phyloP scores from a whole-genome alignment of 2,329 filamentous ascomycete species.

The Massarina eburnea region DNA sequence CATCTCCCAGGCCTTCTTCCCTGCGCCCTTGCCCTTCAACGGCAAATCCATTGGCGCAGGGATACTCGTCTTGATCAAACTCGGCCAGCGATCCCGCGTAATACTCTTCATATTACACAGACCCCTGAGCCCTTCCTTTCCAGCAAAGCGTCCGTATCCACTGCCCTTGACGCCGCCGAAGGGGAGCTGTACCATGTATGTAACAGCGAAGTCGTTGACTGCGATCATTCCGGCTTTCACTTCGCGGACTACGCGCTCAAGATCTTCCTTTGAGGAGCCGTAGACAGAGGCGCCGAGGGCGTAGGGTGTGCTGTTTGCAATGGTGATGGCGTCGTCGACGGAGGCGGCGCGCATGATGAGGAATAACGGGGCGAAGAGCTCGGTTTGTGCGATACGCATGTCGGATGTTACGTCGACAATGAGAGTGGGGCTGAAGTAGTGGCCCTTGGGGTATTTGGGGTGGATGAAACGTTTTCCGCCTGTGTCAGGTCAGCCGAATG shows the following conservation, averaged over 20 bases:
- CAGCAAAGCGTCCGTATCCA: conserved; percentile 89
- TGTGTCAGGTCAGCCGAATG: not conserved
- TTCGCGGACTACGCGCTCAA: conserved; percentile 65
- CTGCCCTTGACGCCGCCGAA: conserved; percentile 91
- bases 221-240: conserved; percentile 87
- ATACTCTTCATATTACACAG: conserved; percentile 88
- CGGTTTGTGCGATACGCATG: conserved; percentile 86
- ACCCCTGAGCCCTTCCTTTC: conserved; percentile 80
- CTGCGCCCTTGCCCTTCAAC: conserved; percentile 50
- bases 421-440: conserved; percentile 91
- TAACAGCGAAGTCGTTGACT: conserved; percentile 93
- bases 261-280: conserved; percentile 61
- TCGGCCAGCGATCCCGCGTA: conserved; percentile 71
- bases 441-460: conserved; percentile 72
- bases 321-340: conserved; percentile 67
- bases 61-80: conserved; percentile 68
- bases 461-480: conserved; percentile 72
- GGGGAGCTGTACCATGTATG: conserved; percentile 90
- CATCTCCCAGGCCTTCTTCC: conserved; percentile 44
- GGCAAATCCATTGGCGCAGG: conserved; percentile 82
- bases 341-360: conserved; percentile 74
- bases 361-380: conserved; percentile 92
- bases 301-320: conserved; percentile 84
- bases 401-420: conserved; percentile 82
- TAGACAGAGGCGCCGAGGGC: conserved; percentile 89